These are phyloP conservation scores for Colletotrichum gloeosporioides DNA, from an alignment of 2,329 filamentous ascomycete genomes.

Conservation along the genomic window DNA sequence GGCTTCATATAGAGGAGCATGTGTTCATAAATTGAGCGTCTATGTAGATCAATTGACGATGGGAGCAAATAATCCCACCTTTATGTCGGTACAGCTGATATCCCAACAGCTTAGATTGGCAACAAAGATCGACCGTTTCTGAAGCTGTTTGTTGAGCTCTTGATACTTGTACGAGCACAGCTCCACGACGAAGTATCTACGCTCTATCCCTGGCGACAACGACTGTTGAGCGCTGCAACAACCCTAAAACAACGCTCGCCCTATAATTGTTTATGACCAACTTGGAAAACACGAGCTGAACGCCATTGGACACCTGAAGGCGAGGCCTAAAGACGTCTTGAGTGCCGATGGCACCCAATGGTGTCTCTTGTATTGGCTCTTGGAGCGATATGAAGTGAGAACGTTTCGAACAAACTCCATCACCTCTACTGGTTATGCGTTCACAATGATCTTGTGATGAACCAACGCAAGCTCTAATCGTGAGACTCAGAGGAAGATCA, in stretches of 20 bases:
- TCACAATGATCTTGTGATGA: neutral
- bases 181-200: neutral
- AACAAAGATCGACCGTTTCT: neutral
- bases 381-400: neutral
- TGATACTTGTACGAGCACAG: neutral
- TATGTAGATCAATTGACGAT: neutral
- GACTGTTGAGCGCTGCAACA: neutral
- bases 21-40: neutral
- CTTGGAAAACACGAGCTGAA: too few relatives aligned
- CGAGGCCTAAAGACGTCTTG: neutral
- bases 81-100: neutral
- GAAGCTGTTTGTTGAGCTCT: neutral
- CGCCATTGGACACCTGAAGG: neutral
- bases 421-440: neutral
- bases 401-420: neutral
- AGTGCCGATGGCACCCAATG: too few relatives aligned
- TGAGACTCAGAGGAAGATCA: too few relatives aligned
- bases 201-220: too few relatives aligned
- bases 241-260: neutral
- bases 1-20: neutral
- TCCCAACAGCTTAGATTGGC: neutral
- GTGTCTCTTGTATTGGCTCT: neutral
- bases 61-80: neutral
- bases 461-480: too few relatives aligned
- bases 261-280: too few relatives aligned